Base-by-base conservation (phyloP, 306 rosid species). In the Datisca glomerata region DNA sequence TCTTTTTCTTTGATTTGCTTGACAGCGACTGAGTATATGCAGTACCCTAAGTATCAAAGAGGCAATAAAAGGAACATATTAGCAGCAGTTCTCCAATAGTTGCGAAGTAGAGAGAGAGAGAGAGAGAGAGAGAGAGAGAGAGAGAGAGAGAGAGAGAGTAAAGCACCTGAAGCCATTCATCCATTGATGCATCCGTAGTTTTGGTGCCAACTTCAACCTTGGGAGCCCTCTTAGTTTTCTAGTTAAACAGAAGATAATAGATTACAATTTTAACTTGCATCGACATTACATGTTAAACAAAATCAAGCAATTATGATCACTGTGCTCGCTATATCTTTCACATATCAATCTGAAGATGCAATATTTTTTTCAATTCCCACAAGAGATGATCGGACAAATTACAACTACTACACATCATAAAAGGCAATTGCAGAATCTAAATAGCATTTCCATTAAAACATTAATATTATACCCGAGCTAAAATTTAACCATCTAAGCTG, bases 181-280 rank as follows among this genome's bases (percentile, higher is more conserved):
- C 98, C 59, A 73, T 68, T 4, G 89, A 72, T 7, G 93, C 91
- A 70, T 80, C 95, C 3, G 81, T 80, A 25, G 66, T 13, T 66
- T 58, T 80, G 24, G 98, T 89, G 55, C 98, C 98, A 61, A 89
- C 84, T 72, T 89, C 98, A 50, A 89, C 86, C 61, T 83, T 89
- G 39, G 98, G 79, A 49, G 75, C 73, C 72, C 89, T 77, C 80
- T 80, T 89, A 49, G 98, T 60, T 80, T 84, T 84, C 98, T 89
- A 42, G 7, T 2, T 7, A 27, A 41, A 53, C 18, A 13, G 23
- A 52, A n/a, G 18, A 37, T 10, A 37, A 37, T 14, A 4, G 19
- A 16, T 38, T 38, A 17, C 18, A 18, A 4, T 13, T 11, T 7
- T 9, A n/a, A n/a, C n/a, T n/a, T n/a, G n/a, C n/a, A n/a, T n/a